Percentiles rank a stretch among this genome's conserved stretches.
These are phyloP conservation scores for Metschnikowia vanudenii DNA, from an alignment of 805 yeast genomes.

Conservation along the genomic window DNA sequence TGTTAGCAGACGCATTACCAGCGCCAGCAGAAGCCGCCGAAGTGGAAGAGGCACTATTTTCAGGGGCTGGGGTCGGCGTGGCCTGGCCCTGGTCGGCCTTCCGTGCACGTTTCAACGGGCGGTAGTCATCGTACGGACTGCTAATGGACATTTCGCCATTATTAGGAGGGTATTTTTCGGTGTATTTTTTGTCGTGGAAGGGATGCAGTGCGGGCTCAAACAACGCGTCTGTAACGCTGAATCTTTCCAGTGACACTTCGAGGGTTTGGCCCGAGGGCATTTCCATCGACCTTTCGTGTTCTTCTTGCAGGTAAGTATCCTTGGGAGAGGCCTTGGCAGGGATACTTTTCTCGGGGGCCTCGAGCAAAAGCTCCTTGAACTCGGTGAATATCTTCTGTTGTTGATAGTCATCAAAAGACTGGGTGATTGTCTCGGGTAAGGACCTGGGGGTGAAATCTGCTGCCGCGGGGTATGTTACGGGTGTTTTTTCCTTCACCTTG, in stretches of 20 bases:
- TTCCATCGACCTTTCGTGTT: conserved; percentile 55
- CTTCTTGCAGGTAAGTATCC: conserved; percentile 29
- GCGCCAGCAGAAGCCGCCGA: no score
- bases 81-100: conserved; percentile 40
- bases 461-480: conserved; percentile 32
- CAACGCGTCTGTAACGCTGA: conserved; percentile 65
- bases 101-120: conserved; percentile 65
- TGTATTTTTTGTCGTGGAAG: conserved; percentile 23
- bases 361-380: conserved; percentile 70
- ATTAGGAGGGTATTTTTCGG: conserved; percentile 34
- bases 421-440: conserved; percentile 36
- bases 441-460: conserved; percentile 23
- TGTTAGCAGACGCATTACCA: conserved; percentile 8
- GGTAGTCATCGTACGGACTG: conserved; percentile 58
- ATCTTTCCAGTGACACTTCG: conserved; percentile 60
- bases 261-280: conserved; percentile 73
- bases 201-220: conserved; percentile 58
- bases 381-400: conserved; percentile 58
- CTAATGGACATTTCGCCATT: conserved; percentile 53
- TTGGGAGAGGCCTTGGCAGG: conserved; percentile 20
- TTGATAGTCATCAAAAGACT: conserved; percentile 56
- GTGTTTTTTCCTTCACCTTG: conserved; percentile 47
- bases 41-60: conserved; percentile 7
- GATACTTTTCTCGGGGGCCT: conserved; percentile 46
- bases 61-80: conserved; percentile 25